Conservation (phyloP, 345 rosid species). For the Populus nigra region DNA sequence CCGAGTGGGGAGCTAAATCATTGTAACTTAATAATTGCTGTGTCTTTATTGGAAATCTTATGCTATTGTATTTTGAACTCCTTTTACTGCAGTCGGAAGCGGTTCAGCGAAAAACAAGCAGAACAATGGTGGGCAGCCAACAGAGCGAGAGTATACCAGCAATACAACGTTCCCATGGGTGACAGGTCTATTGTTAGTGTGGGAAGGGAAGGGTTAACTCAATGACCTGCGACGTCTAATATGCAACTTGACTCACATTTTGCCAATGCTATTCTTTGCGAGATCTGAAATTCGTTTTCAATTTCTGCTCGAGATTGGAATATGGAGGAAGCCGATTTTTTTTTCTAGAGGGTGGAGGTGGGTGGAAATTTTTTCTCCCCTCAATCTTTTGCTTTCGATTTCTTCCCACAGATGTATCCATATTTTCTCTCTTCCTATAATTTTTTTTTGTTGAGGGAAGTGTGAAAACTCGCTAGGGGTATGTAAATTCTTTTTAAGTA, state of each 20-base stretch:
- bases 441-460: background rate
- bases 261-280: background rate
- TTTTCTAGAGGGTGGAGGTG: slow-evolving; percentile 5
- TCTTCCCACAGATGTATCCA: slow-evolving; percentile 3
- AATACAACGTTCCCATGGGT: slow-evolving; percentile 22
- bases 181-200: slow-evolving; percentile 14
- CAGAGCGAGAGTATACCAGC: slow-evolving; percentile 21
- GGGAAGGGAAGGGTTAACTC: slow-evolving; percentile 34
- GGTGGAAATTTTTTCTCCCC: slow-evolving; percentile 6
- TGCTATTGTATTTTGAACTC: background rate
- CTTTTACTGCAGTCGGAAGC: slow-evolving; percentile 21
- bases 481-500: slow-evolving; percentile 42
- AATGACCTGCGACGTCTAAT: slow-evolving; percentile 21
- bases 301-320: slow-evolving; percentile 17
- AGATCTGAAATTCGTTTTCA: slow-evolving; percentile 3
- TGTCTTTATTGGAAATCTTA: background rate
- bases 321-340: slow-evolving; percentile 1
- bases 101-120: slow-evolving; percentile 31
- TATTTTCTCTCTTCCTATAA: background rate
- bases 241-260: background rate
- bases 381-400: background rate
- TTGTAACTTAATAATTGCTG: background rate
- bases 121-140: slow-evolving; percentile 35
- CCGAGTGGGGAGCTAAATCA: background rate
- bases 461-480: slow-evolving; percentile 13